Percentiles rank a stretch among this genome's conserved stretches.
Evolutionary conservation across 495 filamentous ascomycete species (phyloP).

Genomic region (Zalerion maritima): DNA sequence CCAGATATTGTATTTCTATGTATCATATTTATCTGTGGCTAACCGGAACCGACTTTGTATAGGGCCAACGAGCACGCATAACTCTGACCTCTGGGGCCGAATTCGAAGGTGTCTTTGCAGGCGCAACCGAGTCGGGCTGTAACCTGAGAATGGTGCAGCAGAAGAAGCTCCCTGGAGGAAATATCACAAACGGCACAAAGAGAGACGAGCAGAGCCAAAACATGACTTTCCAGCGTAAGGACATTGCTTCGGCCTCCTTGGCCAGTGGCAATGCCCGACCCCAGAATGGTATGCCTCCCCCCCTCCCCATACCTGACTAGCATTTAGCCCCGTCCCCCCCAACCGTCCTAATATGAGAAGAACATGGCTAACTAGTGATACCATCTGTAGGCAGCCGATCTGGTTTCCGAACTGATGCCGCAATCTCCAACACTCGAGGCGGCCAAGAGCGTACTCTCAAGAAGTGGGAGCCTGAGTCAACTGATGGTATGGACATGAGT

Average conservation of each 20-base stretch:
- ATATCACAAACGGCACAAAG: constrained; percentile 26
- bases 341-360: too few species aligned
- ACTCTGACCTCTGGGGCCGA: constrained; percentile 56
- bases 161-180: constrained; percentile 27
- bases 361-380: too few species aligned
- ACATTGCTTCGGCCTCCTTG: constrained; percentile 53
- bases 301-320: constrained; percentile 1
- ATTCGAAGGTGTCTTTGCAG: constrained; percentile 57
- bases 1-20: constrained; percentile 15
- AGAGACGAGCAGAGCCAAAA: constrained; percentile 33
- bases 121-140: constrained; percentile 46
- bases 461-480: constrained; percentile 67
- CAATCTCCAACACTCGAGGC: constrained; percentile 63
- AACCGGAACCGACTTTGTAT: constrained; percentile 15
- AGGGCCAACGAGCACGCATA: constrained; percentile 57
- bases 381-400: constrained; percentile 23
- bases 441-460: constrained; percentile 64
- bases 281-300: constrained; percentile 53
- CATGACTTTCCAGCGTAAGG: constrained; percentile 70
- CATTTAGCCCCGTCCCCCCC: too few species aligned
- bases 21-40: constrained; percentile 18
- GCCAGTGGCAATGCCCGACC: constrained; percentile 29
- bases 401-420: constrained; percentile 71
- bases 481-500: constrained; percentile 46
- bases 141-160: constrained; percentile 74